Base-by-base conservation (phyloP, 768 basidiomycete species). In the Phylloporus sp. region DNA sequence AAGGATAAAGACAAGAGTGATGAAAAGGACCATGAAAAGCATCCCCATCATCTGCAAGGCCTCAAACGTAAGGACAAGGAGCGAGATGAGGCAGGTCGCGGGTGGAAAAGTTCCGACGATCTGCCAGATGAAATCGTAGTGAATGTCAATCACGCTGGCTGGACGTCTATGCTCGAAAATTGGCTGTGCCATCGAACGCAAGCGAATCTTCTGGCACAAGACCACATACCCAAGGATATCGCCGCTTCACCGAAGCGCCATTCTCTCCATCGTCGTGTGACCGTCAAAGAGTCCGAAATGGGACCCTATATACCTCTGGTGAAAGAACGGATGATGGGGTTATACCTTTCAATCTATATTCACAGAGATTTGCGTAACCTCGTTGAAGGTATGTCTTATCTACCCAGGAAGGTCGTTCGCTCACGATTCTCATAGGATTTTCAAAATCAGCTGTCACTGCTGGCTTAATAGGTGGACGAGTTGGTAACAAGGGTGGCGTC, bases 401-500 rank as follows among this genome's bases (percentile, higher is more conserved):
- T 22, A 17, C 32, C 21, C 18, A 7, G 13, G 9, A 37, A 38
- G 38, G 28, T 29, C 8, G 32, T 9, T 32, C 4, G 26, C 43
- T 39, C 22, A 51, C 41, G 4, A 17, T 18, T 22, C 33, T 32
- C 15, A 18, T 44, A 85, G 87, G 86, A 14, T 79, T 76, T 11
- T 90, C 88, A 5, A 87, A 84, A 54, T 84, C 86, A 13, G 80
- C 82, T 17, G 94, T 97, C 1, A 86, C 92, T 1, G 80, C 94
- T 14, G 94, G 94, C 5, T 70, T 96, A 20, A 89, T 95, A 22
- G 90, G 90, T 3, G 94, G 94, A 0, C 71, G 94, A 38, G 75
- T 96, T 3, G 94, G 94, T 6, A 97, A 97, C 62, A 97, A 97
- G 62, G 81, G 94, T 1, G 90, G 86, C 14, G 89, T 94, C 21